Conservation (phyloP, 345 rosid species). For the Abelmoschus esculentus region DNA sequence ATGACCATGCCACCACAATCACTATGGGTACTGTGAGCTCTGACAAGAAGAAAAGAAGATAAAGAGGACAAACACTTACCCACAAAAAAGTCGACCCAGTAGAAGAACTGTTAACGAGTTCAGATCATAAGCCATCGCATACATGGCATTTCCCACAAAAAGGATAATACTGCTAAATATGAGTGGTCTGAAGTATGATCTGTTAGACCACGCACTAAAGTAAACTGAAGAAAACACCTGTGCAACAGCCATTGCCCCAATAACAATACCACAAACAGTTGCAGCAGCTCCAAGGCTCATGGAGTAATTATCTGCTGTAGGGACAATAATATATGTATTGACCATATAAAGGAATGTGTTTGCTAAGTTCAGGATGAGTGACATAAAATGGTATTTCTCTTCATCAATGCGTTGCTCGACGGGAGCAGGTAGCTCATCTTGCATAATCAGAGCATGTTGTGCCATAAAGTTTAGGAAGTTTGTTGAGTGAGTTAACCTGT, state of each 20-base stretch:
- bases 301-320: constrained; percentile 95
- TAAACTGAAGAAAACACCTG: constrained; percentile 95
- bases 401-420: constrained; percentile 64
- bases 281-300: constrained; percentile 95
- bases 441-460: constrained; percentile 95
- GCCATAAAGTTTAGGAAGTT: constrained; percentile 86
- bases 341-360: constrained; percentile 93
- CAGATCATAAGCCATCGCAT: constrained; percentile 87
- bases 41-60: not conserved
- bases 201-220: constrained; percentile 98
- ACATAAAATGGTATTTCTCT: constrained; percentile 71
- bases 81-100: constrained; percentile 88
- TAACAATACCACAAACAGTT: constrained; percentile 94
- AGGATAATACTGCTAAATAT: constrained; percentile 87
- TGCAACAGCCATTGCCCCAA: constrained; percentile 98
- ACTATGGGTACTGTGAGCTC: not conserved
- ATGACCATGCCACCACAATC: not conserved
- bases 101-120: constrained; percentile 67
- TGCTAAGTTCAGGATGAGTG: constrained; percentile 76
- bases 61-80: constrained; percentile 44
- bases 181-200: constrained; percentile 91
- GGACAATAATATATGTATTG: constrained; percentile 89
- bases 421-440: constrained; percentile 82
- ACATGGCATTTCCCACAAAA: constrained; percentile 70
- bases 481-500: constrained; percentile 74